phyloP scores from a whole-genome alignment of 179 eudicot species.

The Vitellaria paradoxa region DNA sequence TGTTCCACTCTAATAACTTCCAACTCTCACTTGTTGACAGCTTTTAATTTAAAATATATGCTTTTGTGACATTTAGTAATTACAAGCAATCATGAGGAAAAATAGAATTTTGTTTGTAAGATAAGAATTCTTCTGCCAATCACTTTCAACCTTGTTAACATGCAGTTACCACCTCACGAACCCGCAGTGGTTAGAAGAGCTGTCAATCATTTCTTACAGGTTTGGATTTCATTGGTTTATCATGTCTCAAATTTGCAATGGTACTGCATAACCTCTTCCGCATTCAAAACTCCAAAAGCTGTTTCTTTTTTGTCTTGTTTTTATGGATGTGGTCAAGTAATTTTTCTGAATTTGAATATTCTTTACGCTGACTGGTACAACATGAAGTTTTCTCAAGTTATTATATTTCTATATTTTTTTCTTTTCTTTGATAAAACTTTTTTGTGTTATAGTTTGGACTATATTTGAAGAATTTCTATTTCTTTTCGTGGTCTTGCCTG shows the following conservation, averaged over 20 bases:
- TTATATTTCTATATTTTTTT: not conserved
- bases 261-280: not conserved
- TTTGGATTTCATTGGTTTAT: slow-evolving; percentile 17
- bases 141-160: slow-evolving; percentile 8
- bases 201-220: slow-evolving; percentile 92
- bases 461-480: not conserved
- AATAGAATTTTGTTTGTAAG: not conserved
- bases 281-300: not conserved
- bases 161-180: slow-evolving; percentile 94
- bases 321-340: not conserved
- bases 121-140: slow-evolving; percentile 2
- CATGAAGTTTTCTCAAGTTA: not conserved
- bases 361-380: not conserved
- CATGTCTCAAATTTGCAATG: not conserved
- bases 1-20: not conserved
- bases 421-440: not conserved
- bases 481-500: not conserved
- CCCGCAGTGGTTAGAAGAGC: slow-evolving; percentile 81
- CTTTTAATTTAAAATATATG: not conserved
- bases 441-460: not conserved
- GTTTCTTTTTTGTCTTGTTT: slow-evolving; percentile 4
- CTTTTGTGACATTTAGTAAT: not conserved
- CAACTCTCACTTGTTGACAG: not conserved
- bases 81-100: not conserved
- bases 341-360: not conserved